phyloP scores from a whole-genome alignment of 768 basidiomycete species.

The Lepiota brunneoincarnata region DNA sequence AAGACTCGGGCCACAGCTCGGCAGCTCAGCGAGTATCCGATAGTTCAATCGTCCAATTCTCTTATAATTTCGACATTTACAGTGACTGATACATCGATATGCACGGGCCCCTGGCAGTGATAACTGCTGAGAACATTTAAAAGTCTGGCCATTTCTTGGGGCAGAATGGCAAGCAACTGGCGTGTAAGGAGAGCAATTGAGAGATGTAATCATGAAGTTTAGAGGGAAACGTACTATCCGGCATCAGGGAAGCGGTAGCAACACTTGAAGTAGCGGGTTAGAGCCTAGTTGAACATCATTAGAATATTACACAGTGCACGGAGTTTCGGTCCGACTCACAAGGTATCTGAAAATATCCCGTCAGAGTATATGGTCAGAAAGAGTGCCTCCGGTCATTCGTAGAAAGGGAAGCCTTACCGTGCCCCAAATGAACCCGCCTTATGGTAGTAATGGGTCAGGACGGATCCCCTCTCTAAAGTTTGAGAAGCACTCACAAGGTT shows the following conservation, averaged over 20 bases:
- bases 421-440: constrained; percentile 5
- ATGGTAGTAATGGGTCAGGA: neutral
- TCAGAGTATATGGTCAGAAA: neutral
- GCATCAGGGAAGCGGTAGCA: neutral
- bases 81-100: no score
- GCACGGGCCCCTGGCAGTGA: no score
- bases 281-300: neutral
- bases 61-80: no score
- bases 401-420: neutral
- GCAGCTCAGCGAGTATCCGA: no score
- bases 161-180: no score
- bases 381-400: no score
- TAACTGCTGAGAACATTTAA: no score
- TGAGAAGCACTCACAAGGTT: neutral
- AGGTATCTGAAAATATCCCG: neutral
- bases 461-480: no score
- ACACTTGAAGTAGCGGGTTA: neutral
- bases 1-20: no score
- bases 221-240: neutral
- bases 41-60: no score
- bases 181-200: neutral
- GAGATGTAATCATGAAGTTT: neutral
- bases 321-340: neutral
- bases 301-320: neutral
- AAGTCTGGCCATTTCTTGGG: no score